phyloP scores from a whole-genome alignment of 257 asterid species.

The Capsicum chinense region DNA sequence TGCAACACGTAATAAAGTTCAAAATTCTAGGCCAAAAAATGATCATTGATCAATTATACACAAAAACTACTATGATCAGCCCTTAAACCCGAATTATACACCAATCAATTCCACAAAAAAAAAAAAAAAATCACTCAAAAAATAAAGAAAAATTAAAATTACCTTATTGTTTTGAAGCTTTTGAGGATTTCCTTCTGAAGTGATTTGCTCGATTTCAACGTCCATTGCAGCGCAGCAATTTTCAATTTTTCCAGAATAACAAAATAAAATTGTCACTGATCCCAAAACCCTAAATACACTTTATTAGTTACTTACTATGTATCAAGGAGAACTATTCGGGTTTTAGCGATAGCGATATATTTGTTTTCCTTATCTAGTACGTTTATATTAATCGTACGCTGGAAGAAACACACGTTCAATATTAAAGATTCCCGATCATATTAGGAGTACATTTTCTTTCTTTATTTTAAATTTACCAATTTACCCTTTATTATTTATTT shows the following conservation, averaged over 20 bases:
- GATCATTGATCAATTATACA: background rate
- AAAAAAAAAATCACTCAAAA: background rate
- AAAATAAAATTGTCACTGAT: background rate
- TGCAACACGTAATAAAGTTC: background rate
- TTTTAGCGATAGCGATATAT: background rate
- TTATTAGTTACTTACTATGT: no score
- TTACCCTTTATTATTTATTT: no score
- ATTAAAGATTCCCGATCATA: no score
- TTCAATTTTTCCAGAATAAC: background rate
- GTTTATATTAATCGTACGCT: background rate
- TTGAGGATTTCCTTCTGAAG: background rate
- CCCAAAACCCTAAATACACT: constrained; percentile 19
- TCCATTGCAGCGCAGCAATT: constrained; percentile 6
- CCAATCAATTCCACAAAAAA: background rate
- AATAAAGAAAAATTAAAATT: background rate
- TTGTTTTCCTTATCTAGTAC: background rate
- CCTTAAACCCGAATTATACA: background rate
- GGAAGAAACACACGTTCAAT: background rate
- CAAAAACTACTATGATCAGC: background rate
- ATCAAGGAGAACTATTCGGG: background rate
- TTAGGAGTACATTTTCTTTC: no score
- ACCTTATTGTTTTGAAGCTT: constrained; percentile 12
- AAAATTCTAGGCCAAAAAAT: background rate
- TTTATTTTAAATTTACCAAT: no score
- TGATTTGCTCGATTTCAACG: background rate